Evolutionary conservation across 106 monocot species (phyloP), one percentile per base, ranked within the genome.

Genomic region (Acorus calamus): DNA sequence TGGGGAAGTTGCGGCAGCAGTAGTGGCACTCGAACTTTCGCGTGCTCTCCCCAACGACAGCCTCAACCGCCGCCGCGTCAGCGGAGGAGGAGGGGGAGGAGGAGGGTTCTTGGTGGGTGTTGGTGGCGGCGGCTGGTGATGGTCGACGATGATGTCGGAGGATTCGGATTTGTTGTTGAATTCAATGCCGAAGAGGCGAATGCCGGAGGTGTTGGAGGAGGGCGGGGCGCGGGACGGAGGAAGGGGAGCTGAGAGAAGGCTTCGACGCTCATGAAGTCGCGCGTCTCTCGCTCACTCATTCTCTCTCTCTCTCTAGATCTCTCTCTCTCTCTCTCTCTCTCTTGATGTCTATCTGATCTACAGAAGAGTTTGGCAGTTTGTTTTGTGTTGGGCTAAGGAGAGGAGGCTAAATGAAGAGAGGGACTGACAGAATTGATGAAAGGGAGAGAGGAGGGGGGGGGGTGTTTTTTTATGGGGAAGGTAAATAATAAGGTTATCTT

Each of bases 11-110:
- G 6, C 94, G 81, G 69, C 78, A 78, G 82, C 94, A 94, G 79
- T 89, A 94, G 73, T 90, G 94, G 76, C 94, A 94, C 74, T 90
- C 89, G 73, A 94, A 94, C 62, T 80, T 94, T 65, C 86, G 47
- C 7, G n/a, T 60, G 2, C 50, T 54, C 48, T 59, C 64, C 3
- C 7, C 52, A 13, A 66, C 47, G 2, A 61, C 47, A 10, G 4
- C 54, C 62, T 9, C 48, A 46, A 4, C 9, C 53, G 42, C 9
- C 14, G 46, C 2, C 46, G 28, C 28, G 11, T 13, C 53, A 41
- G 46, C 49, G 7, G 8, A 42, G 9, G 49, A 46, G 11, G 60
- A 12, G 28, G 59, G 14, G 7, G 55, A 42, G 42, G 1, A 55
- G 12, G 5, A 44, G 47, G 49, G 59, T 42, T 63, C 2, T 5